phyloP scores from a whole-genome alignment of 2,329 filamentous ascomycete genomes.

The Albophoma yamanashiensis region DNA sequence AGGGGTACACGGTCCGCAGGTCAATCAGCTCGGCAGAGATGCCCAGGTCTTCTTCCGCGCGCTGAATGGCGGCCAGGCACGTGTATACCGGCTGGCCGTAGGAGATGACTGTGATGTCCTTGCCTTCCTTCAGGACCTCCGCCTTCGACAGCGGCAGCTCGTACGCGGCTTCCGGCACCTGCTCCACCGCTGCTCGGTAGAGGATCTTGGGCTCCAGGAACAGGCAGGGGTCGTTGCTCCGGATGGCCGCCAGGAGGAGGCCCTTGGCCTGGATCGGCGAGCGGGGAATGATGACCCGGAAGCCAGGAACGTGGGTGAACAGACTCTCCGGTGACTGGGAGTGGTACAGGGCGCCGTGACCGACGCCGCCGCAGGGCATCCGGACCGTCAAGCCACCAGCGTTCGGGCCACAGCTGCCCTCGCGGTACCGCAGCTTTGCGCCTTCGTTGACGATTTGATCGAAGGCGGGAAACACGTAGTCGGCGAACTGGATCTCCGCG shows the following conservation, averaged over 20 bases:
- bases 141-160: constrained; percentile 79
- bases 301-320: constrained; percentile 78
- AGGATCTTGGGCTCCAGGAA: constrained; percentile 94
- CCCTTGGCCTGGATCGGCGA: constrained; percentile 86
- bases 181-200: constrained; percentile 84
- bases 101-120: constrained; percentile 72
- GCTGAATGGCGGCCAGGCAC: constrained; percentile 65
- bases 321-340: constrained; percentile 82
- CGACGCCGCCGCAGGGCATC: constrained; percentile 85
- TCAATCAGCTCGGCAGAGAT: constrained; percentile 78
- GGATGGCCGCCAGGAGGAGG: constrained; percentile 65
- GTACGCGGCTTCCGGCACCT: constrained; percentile 74
- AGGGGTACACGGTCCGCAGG: constrained; percentile 79
- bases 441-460: constrained; percentile 93
- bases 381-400: constrained; percentile 74
- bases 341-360: constrained; percentile 81
- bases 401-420: constrained; percentile 44
- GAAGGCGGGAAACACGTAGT: constrained; percentile 88
- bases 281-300: constrained; percentile 76
- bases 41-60: constrained; percentile 64
- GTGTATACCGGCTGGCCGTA: constrained; percentile 87
- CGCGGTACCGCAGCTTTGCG: constrained; percentile 75
- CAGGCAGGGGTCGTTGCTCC: constrained; percentile 74
- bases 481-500: constrained; percentile 92
- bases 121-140: constrained; percentile 71